Evolutionary conservation across 2,329 filamentous ascomycete genomes (phyloP), one percentile per base, ranked within the genome.

Genomic region (Xylaria arbuscula): DNA sequence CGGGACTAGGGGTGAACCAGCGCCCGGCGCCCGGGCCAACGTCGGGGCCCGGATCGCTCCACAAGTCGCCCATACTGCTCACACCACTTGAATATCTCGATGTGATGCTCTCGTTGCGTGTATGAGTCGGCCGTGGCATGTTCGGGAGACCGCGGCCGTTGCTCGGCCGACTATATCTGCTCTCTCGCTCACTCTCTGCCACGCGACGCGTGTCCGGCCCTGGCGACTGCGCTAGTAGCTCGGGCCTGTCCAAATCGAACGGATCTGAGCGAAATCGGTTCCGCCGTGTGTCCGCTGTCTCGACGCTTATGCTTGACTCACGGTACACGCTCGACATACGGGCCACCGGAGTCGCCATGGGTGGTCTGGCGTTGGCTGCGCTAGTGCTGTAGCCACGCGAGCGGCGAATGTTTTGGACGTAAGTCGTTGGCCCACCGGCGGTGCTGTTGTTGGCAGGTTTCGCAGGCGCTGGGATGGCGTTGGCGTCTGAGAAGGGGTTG

Each of bases 211-310:
- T 73, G 53, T 73, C 74, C 9, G 71, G 60, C 22, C 28, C 57
- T 28, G 66, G 57, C 57, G 66, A 48, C 61, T 72, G 70, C 40
- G 64, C 32, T 66, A 74, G 3, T 83, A 86, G 78, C 73, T 87
- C 82, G 40, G 86, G 82, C 51, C 82, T 78, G 75, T 90, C 88
- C n/a, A 90, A 81, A 72, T 91, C 89, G 73, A 90, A 90, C 1
- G 88, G 88, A 71, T 90, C 88, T 1, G 88, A 89, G 53, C 88
- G 86, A 76, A 89, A 88, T 74, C 87, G 88, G 73, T 85, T 85
- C 64, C 85, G 71, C 36, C 73, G 69, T 6, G 80, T 82, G 53
- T 81, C 82, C 53, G 84, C 81, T 0, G 81, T 81, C 17, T 74
- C 73, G 54, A 81, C 73, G n/a, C 81, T 83, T 40, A 78, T 78